These are phyloP conservation scores for Penicillium taxi DNA, from an alignment of 495 filamentous ascomycete species.

Conservation along the genomic window DNA sequence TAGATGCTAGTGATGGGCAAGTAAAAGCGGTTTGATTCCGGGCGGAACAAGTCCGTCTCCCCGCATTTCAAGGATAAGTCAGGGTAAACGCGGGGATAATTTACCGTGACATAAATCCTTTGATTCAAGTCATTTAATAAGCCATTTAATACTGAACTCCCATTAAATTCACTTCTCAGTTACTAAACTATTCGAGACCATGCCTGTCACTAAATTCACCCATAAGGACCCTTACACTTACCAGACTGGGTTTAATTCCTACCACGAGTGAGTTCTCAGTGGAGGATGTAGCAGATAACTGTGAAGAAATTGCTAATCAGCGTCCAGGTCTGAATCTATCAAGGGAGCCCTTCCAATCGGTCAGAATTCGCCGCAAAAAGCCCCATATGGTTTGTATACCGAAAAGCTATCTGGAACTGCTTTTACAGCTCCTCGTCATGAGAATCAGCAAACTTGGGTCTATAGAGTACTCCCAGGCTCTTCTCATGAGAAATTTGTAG, in stretches of 20 bases:
- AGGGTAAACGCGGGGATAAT: too few species aligned
- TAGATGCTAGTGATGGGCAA: too few species aligned
- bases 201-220: conserved; percentile 51
- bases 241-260: conserved; percentile 51
- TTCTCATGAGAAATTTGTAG: conserved; percentile 66
- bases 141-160: too few species aligned
- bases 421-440: conserved; percentile 82
- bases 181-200: conserved; percentile 14
- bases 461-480: conserved; percentile 83
- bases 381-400: conserved; percentile 73
- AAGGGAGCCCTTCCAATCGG: conserved; percentile 55
- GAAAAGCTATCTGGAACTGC: conserved; percentile 93
- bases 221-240: conserved; percentile 51
- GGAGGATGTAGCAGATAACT: not conserved
- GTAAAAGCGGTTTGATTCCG: too few species aligned
- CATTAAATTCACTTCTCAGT: conserved; percentile 1
- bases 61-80: too few species aligned
- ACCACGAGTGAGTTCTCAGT: conserved; percentile 44
- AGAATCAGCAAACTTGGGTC: conserved; percentile 92
- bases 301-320: not conserved
- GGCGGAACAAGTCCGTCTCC: too few species aligned
- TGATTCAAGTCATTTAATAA: too few species aligned
- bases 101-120: too few species aligned
- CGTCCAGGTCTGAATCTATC: conserved; percentile 41
- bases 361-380: conserved; percentile 84